Evolutionary conservation across 345 rosid genomes (phyloP).

Genomic region (Linum tenue): DNA sequence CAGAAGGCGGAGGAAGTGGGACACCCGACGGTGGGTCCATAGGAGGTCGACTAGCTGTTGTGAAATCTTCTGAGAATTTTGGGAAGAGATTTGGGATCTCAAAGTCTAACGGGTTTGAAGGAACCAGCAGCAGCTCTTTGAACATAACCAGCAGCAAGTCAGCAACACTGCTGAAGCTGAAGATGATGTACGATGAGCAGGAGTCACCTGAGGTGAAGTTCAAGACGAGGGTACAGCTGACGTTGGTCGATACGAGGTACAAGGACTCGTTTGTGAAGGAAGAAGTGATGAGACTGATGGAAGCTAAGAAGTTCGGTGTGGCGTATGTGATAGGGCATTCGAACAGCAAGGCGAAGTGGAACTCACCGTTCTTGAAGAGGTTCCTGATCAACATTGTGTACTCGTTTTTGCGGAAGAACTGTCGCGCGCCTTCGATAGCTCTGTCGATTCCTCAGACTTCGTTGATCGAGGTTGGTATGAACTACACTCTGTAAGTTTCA

Average conservation of each 20-base stretch:
- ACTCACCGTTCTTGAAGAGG: constrained; percentile 60
- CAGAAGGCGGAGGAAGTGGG: constrained; percentile 68
- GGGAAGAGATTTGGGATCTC: constrained; percentile 55
- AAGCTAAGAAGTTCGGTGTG: constrained; percentile 66
- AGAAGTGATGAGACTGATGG: constrained; percentile 67
- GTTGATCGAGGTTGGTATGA: constrained; percentile 88
- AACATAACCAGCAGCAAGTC: constrained; percentile 57
- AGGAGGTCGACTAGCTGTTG: constrained; percentile 73
- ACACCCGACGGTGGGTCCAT: constrained; percentile 34
- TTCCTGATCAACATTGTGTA: constrained; percentile 56
- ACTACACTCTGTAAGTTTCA: constrained; percentile 41
- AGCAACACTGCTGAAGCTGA: constrained; percentile 40
- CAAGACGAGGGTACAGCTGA: constrained; percentile 42
- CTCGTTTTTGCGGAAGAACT: constrained; percentile 76
- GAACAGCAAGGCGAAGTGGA: constrained; percentile 59
- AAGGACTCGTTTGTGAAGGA: constrained; percentile 56
- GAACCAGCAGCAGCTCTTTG: constrained; percentile 29
- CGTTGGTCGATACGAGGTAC: constrained; percentile 46
- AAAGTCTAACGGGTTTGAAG: constrained; percentile 30
- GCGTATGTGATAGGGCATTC: constrained; percentile 75
- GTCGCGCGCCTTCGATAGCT: constrained; percentile 66
- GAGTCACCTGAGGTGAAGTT: constrained; percentile 43
- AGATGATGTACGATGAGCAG: constrained; percentile 50
- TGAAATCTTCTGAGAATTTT: constrained; percentile 63
- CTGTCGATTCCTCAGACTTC: constrained; percentile 81